Conservation (phyloP, 2,329 filamentous ascomycete species). For the Fusarium xylarioides region DNA sequence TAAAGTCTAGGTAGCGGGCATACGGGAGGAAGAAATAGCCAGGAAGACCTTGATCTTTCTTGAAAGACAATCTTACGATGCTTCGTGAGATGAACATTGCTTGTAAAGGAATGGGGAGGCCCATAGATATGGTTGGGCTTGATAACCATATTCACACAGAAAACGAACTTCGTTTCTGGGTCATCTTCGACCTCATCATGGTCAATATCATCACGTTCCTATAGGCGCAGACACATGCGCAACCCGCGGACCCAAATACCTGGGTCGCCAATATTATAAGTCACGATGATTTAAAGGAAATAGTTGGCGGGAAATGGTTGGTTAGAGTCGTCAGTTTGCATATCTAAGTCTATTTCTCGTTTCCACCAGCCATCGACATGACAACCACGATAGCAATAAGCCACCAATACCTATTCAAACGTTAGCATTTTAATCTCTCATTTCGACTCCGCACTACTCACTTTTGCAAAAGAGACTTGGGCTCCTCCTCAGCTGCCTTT, state of each 20-base stretch:
- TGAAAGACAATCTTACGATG: not conserved
- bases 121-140: not conserved
- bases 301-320: not conserved
- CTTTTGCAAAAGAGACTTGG: slow-evolving; percentile 75
- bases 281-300: not conserved
- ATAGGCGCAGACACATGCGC: not conserved
- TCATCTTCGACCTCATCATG: not conserved
- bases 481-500: slow-evolving; percentile 62
- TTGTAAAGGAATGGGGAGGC: not conserved
- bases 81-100: not conserved
- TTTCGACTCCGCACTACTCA: slow-evolving; percentile 50
- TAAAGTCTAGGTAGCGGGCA: not conserved
- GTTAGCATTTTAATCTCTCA: slow-evolving; percentile 46
- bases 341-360: slow-evolving; percentile 57
- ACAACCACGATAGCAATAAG: slow-evolving; percentile 63
- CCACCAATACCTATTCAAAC: slow-evolving; percentile 70
- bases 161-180: not conserved
- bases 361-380: slow-evolving; percentile 63
- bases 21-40: not conserved
- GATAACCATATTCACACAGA: not conserved
- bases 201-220: not conserved
- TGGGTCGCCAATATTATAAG: not conserved
- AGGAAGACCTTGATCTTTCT: not conserved
- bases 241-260: not conserved
- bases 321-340: not conserved